These are phyloP conservation scores for Aspergillus ochraceoroseus DNA, from an alignment of 2,329 filamentous ascomycete genomes.

Conservation along the genomic window DNA sequence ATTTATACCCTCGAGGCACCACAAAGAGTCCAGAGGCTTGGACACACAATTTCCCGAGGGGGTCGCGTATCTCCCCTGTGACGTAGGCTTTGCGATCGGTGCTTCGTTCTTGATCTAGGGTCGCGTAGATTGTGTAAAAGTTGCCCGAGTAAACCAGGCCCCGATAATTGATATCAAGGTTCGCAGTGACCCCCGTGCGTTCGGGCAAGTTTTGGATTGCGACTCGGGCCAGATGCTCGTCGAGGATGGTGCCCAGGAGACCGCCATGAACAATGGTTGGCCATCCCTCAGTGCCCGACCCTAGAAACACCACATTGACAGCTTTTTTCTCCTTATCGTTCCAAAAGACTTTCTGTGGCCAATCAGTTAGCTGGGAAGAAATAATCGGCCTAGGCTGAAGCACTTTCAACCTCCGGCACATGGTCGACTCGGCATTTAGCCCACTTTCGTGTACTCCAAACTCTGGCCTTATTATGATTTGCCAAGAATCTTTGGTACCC, in stretches of 20 bases:
- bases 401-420: neutral
- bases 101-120: slow-evolving; percentile 41
- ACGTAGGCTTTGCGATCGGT: slow-evolving; percentile 40
- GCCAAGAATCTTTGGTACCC: neutral
- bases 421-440: neutral
- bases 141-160: slow-evolving; percentile 55
- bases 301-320: slow-evolving; percentile 63
- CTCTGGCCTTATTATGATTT: neutral
- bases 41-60: slow-evolving; percentile 54
- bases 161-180: slow-evolving; percentile 58
- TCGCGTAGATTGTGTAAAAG: slow-evolving; percentile 58
- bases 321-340: slow-evolving; percentile 55
- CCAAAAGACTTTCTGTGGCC: slow-evolving; percentile 58
- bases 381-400: slow-evolving; percentile 2
- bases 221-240: slow-evolving; percentile 64
- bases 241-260: slow-evolving; percentile 61
- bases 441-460: neutral
- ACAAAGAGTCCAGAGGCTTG: slow-evolving; percentile 57
- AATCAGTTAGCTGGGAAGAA: slow-evolving; percentile 18
- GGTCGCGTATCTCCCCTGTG: slow-evolving; percentile 33
- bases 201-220: slow-evolving; percentile 49
- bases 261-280: slow-evolving; percentile 69
- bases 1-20: slow-evolving; percentile 49
- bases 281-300: slow-evolving; percentile 62
- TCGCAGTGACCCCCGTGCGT: slow-evolving; percentile 53